Conservation (phyloP, 2,329 filamentous ascomycete species). For the Sordariomycetes sp. region DNA sequence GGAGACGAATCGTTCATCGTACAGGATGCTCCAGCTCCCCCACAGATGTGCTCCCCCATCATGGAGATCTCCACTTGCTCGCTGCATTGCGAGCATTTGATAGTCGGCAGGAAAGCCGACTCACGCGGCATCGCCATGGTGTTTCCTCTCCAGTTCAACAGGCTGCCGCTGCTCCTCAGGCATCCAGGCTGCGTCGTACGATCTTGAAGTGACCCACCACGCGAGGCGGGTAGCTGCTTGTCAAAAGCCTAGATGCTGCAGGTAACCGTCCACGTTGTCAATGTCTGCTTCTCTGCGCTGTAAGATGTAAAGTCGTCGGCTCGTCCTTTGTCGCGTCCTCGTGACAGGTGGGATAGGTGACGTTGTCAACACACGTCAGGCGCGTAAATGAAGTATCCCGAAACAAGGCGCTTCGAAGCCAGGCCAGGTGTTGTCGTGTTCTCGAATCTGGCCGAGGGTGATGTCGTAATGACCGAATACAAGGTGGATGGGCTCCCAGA, state of each 20-base stretch:
- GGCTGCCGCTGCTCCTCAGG: background rate
- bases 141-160: constrained; percentile 7
- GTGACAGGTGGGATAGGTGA: too few relatives aligned
- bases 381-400: too few relatives aligned
- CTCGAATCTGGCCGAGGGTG: too few relatives aligned
- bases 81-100: constrained; percentile 81
- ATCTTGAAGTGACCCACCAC: background rate
- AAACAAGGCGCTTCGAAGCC: too few relatives aligned
- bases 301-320: too few relatives aligned
- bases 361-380: too few relatives aligned
- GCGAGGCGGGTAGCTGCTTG: background rate
- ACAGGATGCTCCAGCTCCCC: constrained; percentile 30
- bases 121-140: constrained; percentile 45
- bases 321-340: too few relatives aligned
- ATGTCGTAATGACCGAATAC: too few relatives aligned
- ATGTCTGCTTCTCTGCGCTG: background rate
- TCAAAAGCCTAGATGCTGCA: too few relatives aligned
- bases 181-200: too few relatives aligned
- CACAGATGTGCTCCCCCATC: constrained; percentile 80
- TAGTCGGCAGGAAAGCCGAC: constrained; percentile 66
- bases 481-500: background rate
- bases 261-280: background rate
- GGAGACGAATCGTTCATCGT: constrained; percentile 9
- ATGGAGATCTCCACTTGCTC: constrained; percentile 71
- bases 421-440: too few relatives aligned